Conservation (phyloP, 768 basidiomycete genomes). For the Mycena venus region DNA sequence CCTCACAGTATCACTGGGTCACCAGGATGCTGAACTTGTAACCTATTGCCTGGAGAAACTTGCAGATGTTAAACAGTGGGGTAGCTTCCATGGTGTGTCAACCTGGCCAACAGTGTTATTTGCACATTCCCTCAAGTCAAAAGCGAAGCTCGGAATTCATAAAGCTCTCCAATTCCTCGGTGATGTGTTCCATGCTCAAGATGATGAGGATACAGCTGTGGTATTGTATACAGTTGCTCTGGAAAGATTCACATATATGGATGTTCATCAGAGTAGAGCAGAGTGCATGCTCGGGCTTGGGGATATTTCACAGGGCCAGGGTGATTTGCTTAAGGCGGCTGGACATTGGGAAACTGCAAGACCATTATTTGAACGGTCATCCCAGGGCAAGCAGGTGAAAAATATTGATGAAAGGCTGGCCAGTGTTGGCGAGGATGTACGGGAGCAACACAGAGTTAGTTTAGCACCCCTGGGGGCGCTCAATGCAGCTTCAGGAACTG, state of each 20-base stretch:
- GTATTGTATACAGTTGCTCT: neutral
- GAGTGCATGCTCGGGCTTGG: neutral
- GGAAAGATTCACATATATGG: neutral
- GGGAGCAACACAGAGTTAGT: too few relatives aligned
- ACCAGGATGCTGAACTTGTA: neutral
- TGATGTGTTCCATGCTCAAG: neutral
- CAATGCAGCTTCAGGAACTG: too few relatives aligned
- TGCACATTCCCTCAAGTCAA: neutral
- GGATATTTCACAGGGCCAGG: neutral
- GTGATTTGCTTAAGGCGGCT: neutral
- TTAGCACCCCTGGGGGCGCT: too few relatives aligned
- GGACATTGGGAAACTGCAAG: neutral
- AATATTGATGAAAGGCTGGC: neutral
- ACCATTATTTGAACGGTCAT: neutral
- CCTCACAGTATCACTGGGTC: neutral
- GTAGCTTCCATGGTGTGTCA: neutral
- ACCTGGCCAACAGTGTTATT: neutral
- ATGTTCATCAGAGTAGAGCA: neutral
- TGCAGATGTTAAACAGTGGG: neutral
- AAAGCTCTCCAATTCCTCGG: neutral
- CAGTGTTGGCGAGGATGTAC: too few relatives aligned
- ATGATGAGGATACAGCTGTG: neutral
- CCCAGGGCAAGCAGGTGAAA: neutral
- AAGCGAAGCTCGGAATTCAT: neutral
- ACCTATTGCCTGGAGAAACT: neutral